Evolutionary conservation across 2,329 filamentous ascomycete genomes (phyloP), one percentile per base, ranked within the genome.

Genomic region (Coniella vitis): DNA sequence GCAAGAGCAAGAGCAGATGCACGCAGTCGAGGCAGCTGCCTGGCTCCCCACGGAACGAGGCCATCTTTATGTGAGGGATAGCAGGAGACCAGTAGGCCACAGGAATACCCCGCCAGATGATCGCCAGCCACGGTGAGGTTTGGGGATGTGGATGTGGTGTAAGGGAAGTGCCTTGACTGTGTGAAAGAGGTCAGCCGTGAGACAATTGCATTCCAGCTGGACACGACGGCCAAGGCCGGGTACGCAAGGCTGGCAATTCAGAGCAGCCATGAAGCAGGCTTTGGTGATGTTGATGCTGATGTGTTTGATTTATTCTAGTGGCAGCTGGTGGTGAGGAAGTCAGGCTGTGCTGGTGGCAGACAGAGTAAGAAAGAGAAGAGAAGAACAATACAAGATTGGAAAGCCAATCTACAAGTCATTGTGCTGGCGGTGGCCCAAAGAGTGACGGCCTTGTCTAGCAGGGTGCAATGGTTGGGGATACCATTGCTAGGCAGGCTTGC

Each of bases 201-300:
- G 51, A 53, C 51, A 47, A 16, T 8, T 16, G 36, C 51, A 53
- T 53, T 53, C 51, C 51, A 32, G n/a, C 41, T 47, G 14, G 25
- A 29, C 5, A 29, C 25, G 25, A 29, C 25, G 25, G 25, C 25
- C 25, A 5, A 10, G 25, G 10, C 10, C 25, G 29, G 50, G 50
- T 42, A 19, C 42, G 8, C n/a, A 19, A n/a, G 19, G 20, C 38
- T 4, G 2, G 2, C n/a, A 7, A 4, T 20, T 16, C 8, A 2
- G 9, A 8, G n/a, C 3, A 20, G 1, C n/a, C n/a, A n/a, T n/a
- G n/a, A n/a, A n/a, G n/a, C n/a, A n/a, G n/a, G n/a, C n/a, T n/a
- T n/a, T n/a, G n/a, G n/a, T n/a, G n/a, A n/a, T n/a, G n/a, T n/a
- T n/a, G n/a, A n/a, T n/a, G n/a, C n/a, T n/a, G n/a, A n/a, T n/a